These are phyloP conservation scores for Cucurbita maxima DNA, from an alignment of 306 rosid species.

Conservation along the genomic window DNA sequence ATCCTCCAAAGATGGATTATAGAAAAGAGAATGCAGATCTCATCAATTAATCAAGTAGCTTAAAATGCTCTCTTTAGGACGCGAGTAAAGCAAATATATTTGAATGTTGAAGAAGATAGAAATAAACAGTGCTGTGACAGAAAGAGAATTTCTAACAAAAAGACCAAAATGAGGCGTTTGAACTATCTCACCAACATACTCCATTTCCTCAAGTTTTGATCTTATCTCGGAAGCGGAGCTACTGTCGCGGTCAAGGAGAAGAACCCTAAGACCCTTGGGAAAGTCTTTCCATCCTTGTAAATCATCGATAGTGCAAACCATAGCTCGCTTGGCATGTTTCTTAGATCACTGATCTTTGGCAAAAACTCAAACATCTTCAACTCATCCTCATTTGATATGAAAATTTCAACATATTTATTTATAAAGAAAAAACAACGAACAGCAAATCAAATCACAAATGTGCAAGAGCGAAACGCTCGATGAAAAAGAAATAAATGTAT, in stretches of 20 bases:
- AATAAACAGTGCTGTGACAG: neutral
- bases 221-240: slow-evolving; percentile 55
- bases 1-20: neutral
- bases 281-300: slow-evolving; percentile 88
- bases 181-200: slow-evolving; percentile 48
- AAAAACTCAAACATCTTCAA: neutral
- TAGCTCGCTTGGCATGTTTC: slow-evolving; percentile 96
- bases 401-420: neutral
- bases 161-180: neutral
- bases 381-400: neutral
- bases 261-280: slow-evolving; percentile 88
- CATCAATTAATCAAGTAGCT: neutral
- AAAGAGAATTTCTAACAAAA: slow-evolving; percentile 7
- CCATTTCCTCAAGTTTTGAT: slow-evolving; percentile 71
- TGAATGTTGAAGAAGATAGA: neutral
- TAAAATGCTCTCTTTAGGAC: no score
- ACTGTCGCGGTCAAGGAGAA: slow-evolving; percentile 65
- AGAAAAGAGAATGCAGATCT: neutral
- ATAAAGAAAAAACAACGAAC: neutral
- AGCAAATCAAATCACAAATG: neutral
- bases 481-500: neutral
- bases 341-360: slow-evolving; percentile 28
- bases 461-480: neutral
- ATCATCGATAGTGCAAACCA: slow-evolving; percentile 94
- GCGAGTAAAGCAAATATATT: neutral